phyloP scores from a whole-genome alignment of 306 rosid species.

The Medicago ruthenica region DNA sequence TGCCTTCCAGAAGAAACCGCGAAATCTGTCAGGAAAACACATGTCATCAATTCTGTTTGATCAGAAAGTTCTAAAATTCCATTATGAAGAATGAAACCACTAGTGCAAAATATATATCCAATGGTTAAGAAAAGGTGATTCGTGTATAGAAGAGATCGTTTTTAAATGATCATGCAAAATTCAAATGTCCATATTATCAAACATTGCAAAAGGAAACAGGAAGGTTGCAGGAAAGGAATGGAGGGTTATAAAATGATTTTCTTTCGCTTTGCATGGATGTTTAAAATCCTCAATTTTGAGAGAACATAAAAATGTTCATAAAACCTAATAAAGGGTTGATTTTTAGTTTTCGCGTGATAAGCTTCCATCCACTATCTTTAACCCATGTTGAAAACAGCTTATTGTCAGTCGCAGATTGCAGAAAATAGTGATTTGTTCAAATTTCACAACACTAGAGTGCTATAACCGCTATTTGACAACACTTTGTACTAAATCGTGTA shows the following conservation, averaged over 20 bases:
- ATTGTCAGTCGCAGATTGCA: background rate
- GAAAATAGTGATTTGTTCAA: background rate
- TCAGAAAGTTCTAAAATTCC: conserved; percentile 17
- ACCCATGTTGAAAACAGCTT: background rate
- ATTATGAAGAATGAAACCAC: conserved; percentile 27
- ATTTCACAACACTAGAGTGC: background rate
- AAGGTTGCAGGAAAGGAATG: background rate
- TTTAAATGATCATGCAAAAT: background rate
- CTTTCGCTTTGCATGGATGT: conserved; percentile 3
- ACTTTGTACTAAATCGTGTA: background rate
- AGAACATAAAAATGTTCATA: conserved; percentile 4
- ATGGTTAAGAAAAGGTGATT: conserved; percentile 6
- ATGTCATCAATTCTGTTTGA: conserved; percentile 26
- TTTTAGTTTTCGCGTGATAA: background rate
- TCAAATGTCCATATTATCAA: conserved; percentile 22
- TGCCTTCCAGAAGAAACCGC: conserved; percentile 82
- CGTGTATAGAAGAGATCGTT: conserved; percentile 8
- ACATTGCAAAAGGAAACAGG: conserved; percentile 5
- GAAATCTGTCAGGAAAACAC: conserved; percentile 57
- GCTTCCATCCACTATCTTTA: conserved; percentile 8
- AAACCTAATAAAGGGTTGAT: background rate
- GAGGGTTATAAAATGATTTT: background rate
- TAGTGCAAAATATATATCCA: conserved; percentile 23
- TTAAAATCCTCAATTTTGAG: background rate
- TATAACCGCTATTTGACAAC: background rate